A percentile compares a stretch with the other conserved stretches of the same genome.
These are phyloP conservation scores for Alnus glutinosa DNA, from an alignment of 306 rosid genomes.

Conservation along the genomic window DNA sequence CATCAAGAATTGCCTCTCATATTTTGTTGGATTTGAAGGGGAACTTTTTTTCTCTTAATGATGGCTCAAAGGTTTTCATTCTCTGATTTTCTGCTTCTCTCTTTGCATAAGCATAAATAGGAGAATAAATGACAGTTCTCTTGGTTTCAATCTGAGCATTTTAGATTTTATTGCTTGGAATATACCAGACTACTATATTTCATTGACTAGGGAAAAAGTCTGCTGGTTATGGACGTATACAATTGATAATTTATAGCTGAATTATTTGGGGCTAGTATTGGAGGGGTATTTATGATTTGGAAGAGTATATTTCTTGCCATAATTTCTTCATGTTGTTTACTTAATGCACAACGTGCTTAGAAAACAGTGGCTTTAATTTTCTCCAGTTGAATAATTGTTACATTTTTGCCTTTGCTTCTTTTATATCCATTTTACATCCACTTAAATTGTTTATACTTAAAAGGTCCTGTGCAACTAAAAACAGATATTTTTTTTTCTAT, in stretches of 20 bases:
- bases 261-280: background rate
- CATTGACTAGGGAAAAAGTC: background rate
- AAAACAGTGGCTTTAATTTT: background rate
- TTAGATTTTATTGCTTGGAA: background rate
- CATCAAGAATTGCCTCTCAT: background rate
- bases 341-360: background rate
- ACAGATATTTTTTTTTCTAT: conserved; percentile 17
- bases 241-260: background rate
- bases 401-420: background rate
- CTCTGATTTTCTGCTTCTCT: no score
- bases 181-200: background rate
- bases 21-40: background rate
- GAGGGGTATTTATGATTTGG: background rate
- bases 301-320: conserved; percentile 10
- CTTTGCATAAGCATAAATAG: no score
- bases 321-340: background rate
- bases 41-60: background rate
- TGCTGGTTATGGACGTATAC: background rate
- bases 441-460: conserved; percentile 7
- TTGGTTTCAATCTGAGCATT: conserved; percentile 1
- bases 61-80: no score
- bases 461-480: conserved; percentile 23
- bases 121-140: background rate
- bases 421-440: conserved; percentile 3
- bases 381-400: background rate